Percentiles rank a stretch among this genome's conserved stretches.
Conservation (phyloP, 2,329 filamentous ascomycete genomes). For the Xylaria sp. region DNA sequence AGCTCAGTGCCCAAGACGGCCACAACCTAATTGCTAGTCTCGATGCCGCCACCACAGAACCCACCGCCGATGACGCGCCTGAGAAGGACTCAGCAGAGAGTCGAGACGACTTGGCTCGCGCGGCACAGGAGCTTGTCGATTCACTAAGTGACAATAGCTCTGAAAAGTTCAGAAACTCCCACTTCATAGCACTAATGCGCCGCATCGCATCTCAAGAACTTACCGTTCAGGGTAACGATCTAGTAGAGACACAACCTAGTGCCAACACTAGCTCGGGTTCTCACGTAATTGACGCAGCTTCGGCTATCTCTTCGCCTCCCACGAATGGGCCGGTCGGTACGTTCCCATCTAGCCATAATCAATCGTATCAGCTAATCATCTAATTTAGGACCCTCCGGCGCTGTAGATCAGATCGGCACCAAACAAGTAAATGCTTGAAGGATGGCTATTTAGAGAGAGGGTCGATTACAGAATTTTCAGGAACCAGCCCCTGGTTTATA, state of each 20-base stretch:
- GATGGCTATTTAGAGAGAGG: neutral
- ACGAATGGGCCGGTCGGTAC: neutral
- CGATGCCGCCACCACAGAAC: neutral
- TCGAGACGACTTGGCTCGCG: conserved; percentile 70
- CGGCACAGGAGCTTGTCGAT: conserved; percentile 75
- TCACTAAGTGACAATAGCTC: conserved; percentile 74
- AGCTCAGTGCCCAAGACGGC: conserved; percentile 29
- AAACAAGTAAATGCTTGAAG: neutral
- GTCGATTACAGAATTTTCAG: neutral
- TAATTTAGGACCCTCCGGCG: neutral
- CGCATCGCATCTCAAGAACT: conserved; percentile 77
- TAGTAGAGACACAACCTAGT: conserved; percentile 56
- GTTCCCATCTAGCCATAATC: neutral
- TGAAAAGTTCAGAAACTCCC: conserved; percentile 80
- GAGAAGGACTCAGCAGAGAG: conserved; percentile 44
- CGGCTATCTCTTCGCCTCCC: neutral
- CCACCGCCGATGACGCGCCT: neutral
- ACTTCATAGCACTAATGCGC: conserved; percentile 81
- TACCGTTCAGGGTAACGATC: conserved; percentile 74
- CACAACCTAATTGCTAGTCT: neutral
- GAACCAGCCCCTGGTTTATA: neutral
- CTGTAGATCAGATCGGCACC: neutral
- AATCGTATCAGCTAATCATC: neutral
- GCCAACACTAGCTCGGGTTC: conserved; percentile 4
- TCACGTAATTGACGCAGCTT: conserved; percentile 9